Evolutionary conservation across 306 rosid species (phyloP).

Genomic region (Acacia acuminata): DNA sequence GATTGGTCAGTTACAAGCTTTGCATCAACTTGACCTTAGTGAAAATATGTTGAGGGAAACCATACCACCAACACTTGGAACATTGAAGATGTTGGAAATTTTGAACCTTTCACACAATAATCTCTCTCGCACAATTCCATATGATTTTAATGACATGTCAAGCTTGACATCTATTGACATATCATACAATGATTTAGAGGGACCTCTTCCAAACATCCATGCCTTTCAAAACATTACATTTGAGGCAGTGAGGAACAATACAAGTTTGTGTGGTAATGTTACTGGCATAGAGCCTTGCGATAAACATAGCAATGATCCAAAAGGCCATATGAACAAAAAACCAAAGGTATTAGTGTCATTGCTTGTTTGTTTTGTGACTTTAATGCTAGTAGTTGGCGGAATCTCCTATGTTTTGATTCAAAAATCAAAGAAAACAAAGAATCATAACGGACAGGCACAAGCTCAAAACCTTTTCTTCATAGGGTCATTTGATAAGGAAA

Average conservation of each 20-base stretch:
- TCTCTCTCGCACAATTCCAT: no score
- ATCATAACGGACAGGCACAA: not conserved
- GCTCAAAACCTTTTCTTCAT: not conserved
- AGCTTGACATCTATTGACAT: no score
- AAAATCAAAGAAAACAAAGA: not conserved
- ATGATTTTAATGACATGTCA: no score
- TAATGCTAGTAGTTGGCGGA: not conserved
- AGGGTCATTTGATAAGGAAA: not conserved
- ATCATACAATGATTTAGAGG: no score
- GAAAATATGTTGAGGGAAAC: no score
- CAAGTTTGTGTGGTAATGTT: slow-evolving; percentile 9
- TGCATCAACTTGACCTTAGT: no score
- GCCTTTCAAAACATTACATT: not conserved
- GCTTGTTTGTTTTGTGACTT: not conserved
- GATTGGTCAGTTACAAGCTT: no score
- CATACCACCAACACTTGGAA: no score
- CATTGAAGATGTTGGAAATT: no score
- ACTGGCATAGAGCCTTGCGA: not conserved
- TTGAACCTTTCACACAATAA: no score
- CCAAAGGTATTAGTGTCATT: not conserved
- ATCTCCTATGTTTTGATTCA: not conserved
- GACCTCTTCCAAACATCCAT: not conserved
- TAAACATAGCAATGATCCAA: not conserved
- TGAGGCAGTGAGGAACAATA: slow-evolving; percentile 8
- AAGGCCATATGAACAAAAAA: not conserved